Evolutionary conservation across 1,284 basidiomycete species (phyloP), one percentile per base, ranked within the genome.

Genomic region (Ustilago lituana): DNA sequence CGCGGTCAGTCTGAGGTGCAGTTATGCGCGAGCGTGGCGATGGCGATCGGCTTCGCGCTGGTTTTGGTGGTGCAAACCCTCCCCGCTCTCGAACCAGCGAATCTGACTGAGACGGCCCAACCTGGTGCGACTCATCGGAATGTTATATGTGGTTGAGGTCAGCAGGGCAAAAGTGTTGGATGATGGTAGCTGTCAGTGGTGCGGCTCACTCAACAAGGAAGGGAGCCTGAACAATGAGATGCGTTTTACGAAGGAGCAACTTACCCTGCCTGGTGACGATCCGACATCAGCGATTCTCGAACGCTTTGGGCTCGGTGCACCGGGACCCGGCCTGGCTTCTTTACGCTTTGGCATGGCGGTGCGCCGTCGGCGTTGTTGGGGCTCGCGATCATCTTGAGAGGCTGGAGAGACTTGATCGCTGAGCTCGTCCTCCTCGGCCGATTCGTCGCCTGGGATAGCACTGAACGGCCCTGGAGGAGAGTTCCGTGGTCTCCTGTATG

Each of bases 401-500:
- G 29, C 11, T 17, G 24, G 32, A n/a, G 55, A 40, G 11, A n/a
- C 1, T 11, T 58, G 58, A 22, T 69, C 66, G 39, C 51, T 52
- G 26, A 63, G 52, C 39, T 69, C 59, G 24, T 69, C 60, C 19
- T 69, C 66, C 22, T 69, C 66, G 2, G 47, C 55, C 1, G 59
- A 59, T 2, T 50, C 57, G 0, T 50, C 40, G 19, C 27, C 39
- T 24, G 26, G 7, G 11, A 24, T 26, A 5, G 29, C 12, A n/a
- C 12, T 6, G 27, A 40, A 19, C 4, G 33, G 40, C 20, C 15
- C 20, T 7, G 27, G 17, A 4, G 56, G 40, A 19, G 51, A 49
- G 24, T 51, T 32, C 51, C 62, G 46, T 27, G 55, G 48, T 37
- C 48, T 54, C 20, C 51, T 58, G 20, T 20, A 38, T 22, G 52